These are phyloP conservation scores for Dothistroma pini DNA, from an alignment of 2,329 filamentous ascomycete genomes.

Conservation along the genomic window DNA sequence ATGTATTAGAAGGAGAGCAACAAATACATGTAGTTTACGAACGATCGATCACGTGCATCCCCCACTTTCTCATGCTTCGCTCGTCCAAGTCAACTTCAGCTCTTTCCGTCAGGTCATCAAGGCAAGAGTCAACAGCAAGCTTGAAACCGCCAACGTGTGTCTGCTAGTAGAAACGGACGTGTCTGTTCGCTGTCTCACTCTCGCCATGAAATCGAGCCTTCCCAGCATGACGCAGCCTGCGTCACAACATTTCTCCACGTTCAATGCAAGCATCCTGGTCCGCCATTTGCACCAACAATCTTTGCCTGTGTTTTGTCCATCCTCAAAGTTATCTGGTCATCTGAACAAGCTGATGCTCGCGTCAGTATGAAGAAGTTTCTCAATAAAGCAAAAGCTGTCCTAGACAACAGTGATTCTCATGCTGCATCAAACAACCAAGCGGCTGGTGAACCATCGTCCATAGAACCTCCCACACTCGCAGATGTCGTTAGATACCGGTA, in stretches of 20 bases:
- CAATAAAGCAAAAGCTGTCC: slow-evolving; percentile 35
- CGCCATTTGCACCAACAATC: slow-evolving; percentile 19
- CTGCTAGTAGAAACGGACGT: background rate
- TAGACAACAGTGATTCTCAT: slow-evolving; percentile 27
- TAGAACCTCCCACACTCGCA: slow-evolving; percentile 38
- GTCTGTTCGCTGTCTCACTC: slow-evolving; percentile 9
- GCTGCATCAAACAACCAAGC: slow-evolving; percentile 11
- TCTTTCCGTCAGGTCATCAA: slow-evolving; percentile 1
- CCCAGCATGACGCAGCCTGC: background rate
- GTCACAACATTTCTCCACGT: slow-evolving; percentile 1
- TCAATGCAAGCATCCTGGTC: slow-evolving; percentile 13
- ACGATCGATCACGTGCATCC: background rate
- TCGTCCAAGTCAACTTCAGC: background rate
- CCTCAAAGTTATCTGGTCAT: slow-evolving; percentile 6
- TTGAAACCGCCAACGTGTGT: background rate
- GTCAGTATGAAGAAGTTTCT: slow-evolving; percentile 38
- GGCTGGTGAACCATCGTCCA: slow-evolving; percentile 27
- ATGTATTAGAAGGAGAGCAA: background rate
- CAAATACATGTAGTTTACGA: background rate
- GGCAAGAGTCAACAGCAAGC: background rate
- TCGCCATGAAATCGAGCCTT: background rate
- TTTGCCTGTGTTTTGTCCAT: slow-evolving; percentile 20
- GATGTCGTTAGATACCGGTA: slow-evolving; percentile 55
- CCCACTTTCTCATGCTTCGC: background rate
- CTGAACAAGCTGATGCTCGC: slow-evolving; percentile 6